Base-by-base conservation (phyloP, 106 monocot species). In the Apostasia shenzhenica region DNA sequence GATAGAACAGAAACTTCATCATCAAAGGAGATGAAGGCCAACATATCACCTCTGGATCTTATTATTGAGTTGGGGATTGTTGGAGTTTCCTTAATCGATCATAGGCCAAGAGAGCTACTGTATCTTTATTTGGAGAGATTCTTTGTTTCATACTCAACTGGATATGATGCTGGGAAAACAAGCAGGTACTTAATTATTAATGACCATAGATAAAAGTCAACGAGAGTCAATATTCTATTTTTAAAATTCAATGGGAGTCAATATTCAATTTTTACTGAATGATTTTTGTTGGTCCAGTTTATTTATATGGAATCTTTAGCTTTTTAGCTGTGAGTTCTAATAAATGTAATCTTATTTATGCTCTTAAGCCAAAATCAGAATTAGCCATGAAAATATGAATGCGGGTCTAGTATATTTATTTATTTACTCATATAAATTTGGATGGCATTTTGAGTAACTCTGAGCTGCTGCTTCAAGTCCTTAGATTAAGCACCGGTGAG, bases 51-150 rank as follows among this genome's bases (percentile, higher is more conserved):
- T 49, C 71, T 90, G 37, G 99, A 99, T 69, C 70, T 99, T 77
- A 81, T 88, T 61, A 74, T 99, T 53, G 99, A 99, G 52, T 57
- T 93, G 49, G 92, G 93, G 12, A 63, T 87, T 74, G 77, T 99
- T 49, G 93, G 99, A 1, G 54, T 90, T 55, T 99, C 93, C 69
- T 67, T 99, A 63, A 84, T 99, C 67, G 99, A 99, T 76, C 86
- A 99, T 78, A 90, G 75, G 72, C 93, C 99, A 64, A 79, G 78
- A 67, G 99, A 99, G 67, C 78, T 99, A 8, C 65, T 99, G 58
- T 99, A 90, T 79, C 81, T 99, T 47, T 80, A 83, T 63, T 75
- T 99, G 77, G 82, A 99, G 70, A 93, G 73, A 72, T 79, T 99
- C 55, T 99, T 87, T 72, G 56, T 90, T 64, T 92, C 99, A 61